phyloP scores from a whole-genome alignment of 345 rosid genomes.

The Raphanus sativus region DNA sequence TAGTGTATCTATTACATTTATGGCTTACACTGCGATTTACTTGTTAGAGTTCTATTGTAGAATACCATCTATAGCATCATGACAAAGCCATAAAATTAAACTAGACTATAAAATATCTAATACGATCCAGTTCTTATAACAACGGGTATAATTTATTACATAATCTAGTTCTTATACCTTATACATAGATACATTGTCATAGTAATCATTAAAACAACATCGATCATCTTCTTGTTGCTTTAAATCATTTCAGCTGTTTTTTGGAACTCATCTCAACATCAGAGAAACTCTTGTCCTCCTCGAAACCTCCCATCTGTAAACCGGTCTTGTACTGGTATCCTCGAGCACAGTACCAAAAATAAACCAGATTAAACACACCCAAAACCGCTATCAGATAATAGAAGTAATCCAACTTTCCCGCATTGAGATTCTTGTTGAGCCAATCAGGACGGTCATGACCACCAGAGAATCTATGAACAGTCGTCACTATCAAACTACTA shows the following conservation, averaged over 20 bases:
- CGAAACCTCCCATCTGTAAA: slow-evolving; percentile 51
- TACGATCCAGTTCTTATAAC: neutral
- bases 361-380: slow-evolving; percentile 64
- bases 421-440: slow-evolving; percentile 68
- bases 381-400: slow-evolving; percentile 70
- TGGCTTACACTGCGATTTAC: neutral
- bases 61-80: neutral
- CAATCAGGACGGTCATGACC: slow-evolving; percentile 59
- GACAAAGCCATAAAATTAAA: neutral
- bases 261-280: slow-evolving; percentile 38
- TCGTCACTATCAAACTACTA: slow-evolving; percentile 66
- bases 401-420: slow-evolving; percentile 79
- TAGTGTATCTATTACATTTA: neutral
- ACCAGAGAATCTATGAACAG: slow-evolving; percentile 57
- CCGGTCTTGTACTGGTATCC: slow-evolving; percentile 59
- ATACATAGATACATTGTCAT: slow-evolving; percentile 10
- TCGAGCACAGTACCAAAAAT: slow-evolving; percentile 63
- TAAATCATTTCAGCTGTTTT: slow-evolving; percentile 14
- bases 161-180: neutral
- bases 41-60: neutral
- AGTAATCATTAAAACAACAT: neutral
- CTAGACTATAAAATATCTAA: neutral
- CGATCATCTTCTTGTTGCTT: slow-evolving; percentile 2
- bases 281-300: slow-evolving; percentile 24
- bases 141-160: neutral